These are phyloP conservation scores for Elongisporangium senticosum DNA, from an alignment of 352 stramenopile species.

Conservation along the genomic window DNA sequence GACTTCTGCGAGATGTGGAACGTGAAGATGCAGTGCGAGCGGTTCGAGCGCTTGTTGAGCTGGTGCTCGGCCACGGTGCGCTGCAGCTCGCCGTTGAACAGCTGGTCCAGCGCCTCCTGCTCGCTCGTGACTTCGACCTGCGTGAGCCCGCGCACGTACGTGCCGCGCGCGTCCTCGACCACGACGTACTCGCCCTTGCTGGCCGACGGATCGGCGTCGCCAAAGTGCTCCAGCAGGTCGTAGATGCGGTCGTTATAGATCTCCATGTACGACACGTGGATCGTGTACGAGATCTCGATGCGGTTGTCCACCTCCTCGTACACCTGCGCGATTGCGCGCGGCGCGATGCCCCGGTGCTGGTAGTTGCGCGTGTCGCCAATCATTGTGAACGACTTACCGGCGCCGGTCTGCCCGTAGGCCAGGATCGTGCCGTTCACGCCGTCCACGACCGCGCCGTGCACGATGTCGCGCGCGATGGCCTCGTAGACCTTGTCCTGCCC, in stretches of 20 bases:
- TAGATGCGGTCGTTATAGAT: conserved; percentile 96
- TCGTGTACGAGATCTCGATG: conserved; percentile 83
- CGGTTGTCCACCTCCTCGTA: conserved; percentile 88
- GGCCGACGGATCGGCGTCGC: conserved; percentile 7
- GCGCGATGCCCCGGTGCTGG: conserved; percentile 86
- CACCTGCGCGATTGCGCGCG: conserved; percentile 81
- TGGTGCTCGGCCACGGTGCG: conserved; percentile 92
- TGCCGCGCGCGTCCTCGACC: conserved; percentile 75
- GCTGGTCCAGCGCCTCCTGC: conserved; percentile 87
- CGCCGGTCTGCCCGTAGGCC: conserved; percentile 86
- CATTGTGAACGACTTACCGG: conserved; percentile 91
- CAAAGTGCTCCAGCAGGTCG: conserved; percentile 69
- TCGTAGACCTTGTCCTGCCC: conserved; percentile 89
- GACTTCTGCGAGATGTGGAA: conserved; percentile 90
- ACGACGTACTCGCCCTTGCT: conserved; percentile 66
- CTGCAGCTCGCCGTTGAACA: conserved; percentile 90
- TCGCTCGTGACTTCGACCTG: conserved; percentile 74
- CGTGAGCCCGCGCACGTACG: conserved; percentile 85
- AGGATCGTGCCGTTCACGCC: conserved; percentile 88
- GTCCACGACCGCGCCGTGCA: conserved; percentile 82
- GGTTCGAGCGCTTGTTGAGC: conserved; percentile 92
- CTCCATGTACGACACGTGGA: conserved; percentile 93
- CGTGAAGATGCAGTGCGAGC: conserved; percentile 92
- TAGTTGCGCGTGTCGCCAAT: conserved; percentile 90
- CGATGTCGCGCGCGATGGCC: conserved; percentile 83